Conservation (phyloP, 2,329 filamentous ascomycete species). For the Ilyonectria mors-panacis region DNA sequence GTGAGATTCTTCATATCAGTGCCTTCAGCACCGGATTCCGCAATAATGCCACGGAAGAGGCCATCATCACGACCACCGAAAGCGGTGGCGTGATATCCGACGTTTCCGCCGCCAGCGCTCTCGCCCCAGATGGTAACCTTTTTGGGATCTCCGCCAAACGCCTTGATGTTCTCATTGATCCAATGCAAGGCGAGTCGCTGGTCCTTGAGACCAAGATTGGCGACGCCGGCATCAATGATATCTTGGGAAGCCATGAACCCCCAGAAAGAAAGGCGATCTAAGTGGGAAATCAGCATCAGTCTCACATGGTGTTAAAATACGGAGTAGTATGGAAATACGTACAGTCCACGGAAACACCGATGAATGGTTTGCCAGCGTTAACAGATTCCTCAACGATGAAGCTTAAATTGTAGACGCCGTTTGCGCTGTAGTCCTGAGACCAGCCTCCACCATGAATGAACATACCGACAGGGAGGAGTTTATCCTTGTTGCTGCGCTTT, state of each 20-base stretch:
- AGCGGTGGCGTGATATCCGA: conserved; percentile 60
- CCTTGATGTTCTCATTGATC: conserved; percentile 61
- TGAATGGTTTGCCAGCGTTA: conserved; percentile 42
- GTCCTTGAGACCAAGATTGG: conserved; percentile 66
- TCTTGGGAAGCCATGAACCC: conserved; percentile 65
- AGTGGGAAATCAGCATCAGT: not conserved
- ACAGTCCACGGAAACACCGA: conserved; percentile 43
- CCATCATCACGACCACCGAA: conserved; percentile 63
- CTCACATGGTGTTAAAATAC: fast-evolving
- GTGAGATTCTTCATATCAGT: conserved; percentile 33
- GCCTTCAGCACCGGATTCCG: conserved; percentile 61
- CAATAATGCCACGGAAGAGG: conserved; percentile 68
- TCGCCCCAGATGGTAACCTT: conserved; percentile 62
- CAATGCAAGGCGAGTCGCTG: conserved; percentile 65
- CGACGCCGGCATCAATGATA: conserved; percentile 50
- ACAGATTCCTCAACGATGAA: conserved; percentile 66
- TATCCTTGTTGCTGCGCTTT: conserved; percentile 12
- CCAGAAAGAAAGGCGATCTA: conserved; percentile 45
- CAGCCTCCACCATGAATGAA: conserved; percentile 58
- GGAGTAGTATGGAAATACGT: not conserved
- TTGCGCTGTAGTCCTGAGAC: conserved; percentile 57
- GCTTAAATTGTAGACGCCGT: conserved; percentile 72
- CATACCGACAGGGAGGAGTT: conserved; percentile 43
- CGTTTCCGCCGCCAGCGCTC: conserved; percentile 65
- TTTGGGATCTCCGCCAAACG: conserved; percentile 62